Evolutionary conservation across 768 basidiomycete species (phyloP), one percentile per base, ranked within the genome.

Genomic region (Mycena albidolilacea): DNA sequence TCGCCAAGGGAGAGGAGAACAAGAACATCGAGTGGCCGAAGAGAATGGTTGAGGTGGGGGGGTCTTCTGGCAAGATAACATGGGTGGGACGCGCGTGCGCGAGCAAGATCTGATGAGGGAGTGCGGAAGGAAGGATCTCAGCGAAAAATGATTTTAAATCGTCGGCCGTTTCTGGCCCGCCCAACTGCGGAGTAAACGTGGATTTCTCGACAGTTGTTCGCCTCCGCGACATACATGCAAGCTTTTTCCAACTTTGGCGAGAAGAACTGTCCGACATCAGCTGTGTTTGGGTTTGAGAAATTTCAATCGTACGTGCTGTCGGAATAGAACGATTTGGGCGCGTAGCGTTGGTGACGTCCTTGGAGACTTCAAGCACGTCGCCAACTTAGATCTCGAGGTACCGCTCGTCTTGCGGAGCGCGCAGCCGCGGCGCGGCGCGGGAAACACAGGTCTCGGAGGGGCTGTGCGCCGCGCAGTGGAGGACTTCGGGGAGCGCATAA

Each of bases 171-270:
- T 87, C 77, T 87, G 90, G 5, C 86, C 87, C 6, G 79, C 78
- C 21, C 91, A 78, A 7, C 86, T 87, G 84, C 6, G 92, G 91
- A 0, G 77, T 82, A 78, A 87, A 94, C 35, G 84, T 81, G 73
- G 90, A 93, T 66, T 88, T 88, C 21, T 80, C 78, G 48, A 59
- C 8, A 21, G 72, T 67, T 72, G 19, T 88, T 90, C 0, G 80
- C 85, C 76, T 93, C 93, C 3, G 92, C 93, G 5, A 86, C 85
- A 72, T 93, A 94, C 15, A 92, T 75, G 11, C 93, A 75, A 0
- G 87, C 84, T 2, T 81, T 80, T 70, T 91, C 89, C 3, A 87
- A 84, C 30, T 30, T 30, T 0, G 86, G 85, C 6, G 84, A 84
- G 17, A 92, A 76, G 65, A 81, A 85, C 64, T 91, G 92, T 93